Conservation (phyloP, 306 rosid genomes). For the Cicer cuneatum region DNA sequence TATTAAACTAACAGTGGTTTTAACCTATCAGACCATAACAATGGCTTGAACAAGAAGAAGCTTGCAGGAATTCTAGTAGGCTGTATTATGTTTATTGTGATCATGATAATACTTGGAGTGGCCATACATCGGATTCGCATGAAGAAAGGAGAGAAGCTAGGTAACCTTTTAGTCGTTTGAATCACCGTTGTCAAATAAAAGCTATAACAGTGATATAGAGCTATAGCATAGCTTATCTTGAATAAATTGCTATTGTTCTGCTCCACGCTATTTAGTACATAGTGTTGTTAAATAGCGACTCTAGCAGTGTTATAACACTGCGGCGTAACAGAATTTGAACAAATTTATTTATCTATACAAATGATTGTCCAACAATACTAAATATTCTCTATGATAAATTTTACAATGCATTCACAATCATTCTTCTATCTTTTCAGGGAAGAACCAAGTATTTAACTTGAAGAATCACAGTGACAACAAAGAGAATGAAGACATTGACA, state of each 20-base stretch:
- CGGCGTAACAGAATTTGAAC: no score
- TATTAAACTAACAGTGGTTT: slow-evolving; percentile 30
- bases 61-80: slow-evolving; percentile 42
- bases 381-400: background rate
- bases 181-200: no score
- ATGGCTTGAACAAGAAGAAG: slow-evolving; percentile 24
- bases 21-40: slow-evolving; percentile 34
- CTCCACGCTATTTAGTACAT: no score
- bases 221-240: no score
- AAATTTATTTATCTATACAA: background rate
- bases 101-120: slow-evolving; percentile 32
- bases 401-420: background rate
- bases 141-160: slow-evolving; percentile 29
- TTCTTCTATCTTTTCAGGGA: slow-evolving; percentile 34
- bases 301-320: no score
- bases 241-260: no score
- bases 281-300: no score
- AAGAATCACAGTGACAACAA: slow-evolving; percentile 30
- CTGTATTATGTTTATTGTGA: background rate
- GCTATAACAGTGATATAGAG: no score
- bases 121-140: background rate
- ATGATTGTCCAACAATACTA: slow-evolving; percentile 1
- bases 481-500: slow-evolving; percentile 47
- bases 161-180: slow-evolving; percentile 9
- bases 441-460: background rate